Evolutionary conservation across 495 filamentous ascomycete species (phyloP).

Genomic region (Lasiosphaeris hirsuta): DNA sequence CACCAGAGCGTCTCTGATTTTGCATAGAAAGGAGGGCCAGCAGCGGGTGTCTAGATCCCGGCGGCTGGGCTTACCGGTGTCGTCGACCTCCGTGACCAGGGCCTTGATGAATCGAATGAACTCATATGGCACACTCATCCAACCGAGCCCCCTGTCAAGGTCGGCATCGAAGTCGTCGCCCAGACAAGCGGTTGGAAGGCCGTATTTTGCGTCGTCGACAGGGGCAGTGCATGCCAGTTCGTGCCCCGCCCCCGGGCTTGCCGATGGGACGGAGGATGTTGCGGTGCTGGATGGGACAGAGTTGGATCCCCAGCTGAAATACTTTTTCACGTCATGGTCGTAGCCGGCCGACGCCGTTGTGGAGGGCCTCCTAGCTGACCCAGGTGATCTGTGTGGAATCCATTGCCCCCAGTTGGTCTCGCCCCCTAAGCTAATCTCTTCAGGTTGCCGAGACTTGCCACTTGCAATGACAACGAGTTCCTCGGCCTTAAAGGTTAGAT

Average conservation of each 20-base stretch:
- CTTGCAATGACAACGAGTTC: background rate
- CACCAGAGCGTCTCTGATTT: background rate
- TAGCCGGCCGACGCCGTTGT: background rate
- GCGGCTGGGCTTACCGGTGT: constrained; percentile 1
- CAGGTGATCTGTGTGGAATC: background rate
- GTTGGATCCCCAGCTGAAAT: background rate
- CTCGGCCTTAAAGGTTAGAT: constrained; percentile 1
- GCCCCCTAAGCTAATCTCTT: constrained; percentile 7
- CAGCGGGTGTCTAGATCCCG: background rate
- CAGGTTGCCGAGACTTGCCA: constrained; percentile 5
- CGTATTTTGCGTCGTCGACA: constrained; percentile 15
- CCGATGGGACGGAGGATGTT: background rate
- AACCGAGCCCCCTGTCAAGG: constrained; percentile 14
- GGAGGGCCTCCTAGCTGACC: no score
- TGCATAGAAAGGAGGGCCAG: background rate
- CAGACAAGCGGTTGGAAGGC: constrained; percentile 20
- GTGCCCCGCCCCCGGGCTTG: background rate
- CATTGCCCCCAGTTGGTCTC: constrained; percentile 13
- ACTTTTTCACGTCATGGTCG: background rate
- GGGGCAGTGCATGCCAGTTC: constrained; percentile 10
- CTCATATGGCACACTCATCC: background rate
- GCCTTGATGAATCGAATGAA: constrained; percentile 2
- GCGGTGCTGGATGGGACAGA: background rate
- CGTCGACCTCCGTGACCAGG: background rate
- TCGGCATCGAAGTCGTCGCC: constrained; percentile 15